phyloP scores from a whole-genome alignment of 345 rosid genomes.

The Nasturtium officinale region DNA sequence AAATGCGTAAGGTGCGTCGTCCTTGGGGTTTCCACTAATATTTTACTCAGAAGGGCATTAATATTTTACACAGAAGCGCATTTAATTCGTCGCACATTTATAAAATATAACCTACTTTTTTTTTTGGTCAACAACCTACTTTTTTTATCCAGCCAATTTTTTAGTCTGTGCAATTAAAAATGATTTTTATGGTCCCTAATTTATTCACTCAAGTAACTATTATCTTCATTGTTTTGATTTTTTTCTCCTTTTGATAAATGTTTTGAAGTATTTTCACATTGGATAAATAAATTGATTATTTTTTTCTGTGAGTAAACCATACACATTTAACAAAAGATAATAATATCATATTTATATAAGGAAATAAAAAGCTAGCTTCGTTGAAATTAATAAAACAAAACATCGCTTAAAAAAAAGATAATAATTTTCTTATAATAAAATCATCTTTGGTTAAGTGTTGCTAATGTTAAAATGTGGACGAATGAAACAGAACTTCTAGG shows the following conservation, averaged over 20 bases:
- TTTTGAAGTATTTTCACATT: background rate
- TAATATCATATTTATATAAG: background rate
- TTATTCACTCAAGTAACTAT: background rate
- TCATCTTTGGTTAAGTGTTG: slow-evolving; percentile 8
- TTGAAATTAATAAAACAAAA: background rate
- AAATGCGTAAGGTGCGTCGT: slow-evolving; percentile 27
- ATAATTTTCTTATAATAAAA: background rate
- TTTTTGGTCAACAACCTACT: no score
- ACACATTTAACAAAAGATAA: background rate
- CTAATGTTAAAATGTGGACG: slow-evolving; percentile 7
- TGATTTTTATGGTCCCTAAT: background rate
- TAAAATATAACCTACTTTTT: background rate
- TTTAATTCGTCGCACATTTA: slow-evolving; percentile 21
- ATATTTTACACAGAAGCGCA: slow-evolving; percentile 3
- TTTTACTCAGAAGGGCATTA: slow-evolving; percentile 10
- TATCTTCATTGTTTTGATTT: background rate
- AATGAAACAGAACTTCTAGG: slow-evolving; percentile 73
- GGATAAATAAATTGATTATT: background rate
- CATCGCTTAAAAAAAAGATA: background rate
- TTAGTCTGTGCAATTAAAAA: background rate
- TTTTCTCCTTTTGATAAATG: background rate
- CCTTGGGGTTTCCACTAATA: background rate
- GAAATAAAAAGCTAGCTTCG: background rate
- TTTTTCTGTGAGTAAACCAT: background rate
- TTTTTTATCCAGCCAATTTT: background rate